Conservation (phyloP, 2,329 filamentous ascomycete genomes). For the Amylocarpus encephaloides region DNA sequence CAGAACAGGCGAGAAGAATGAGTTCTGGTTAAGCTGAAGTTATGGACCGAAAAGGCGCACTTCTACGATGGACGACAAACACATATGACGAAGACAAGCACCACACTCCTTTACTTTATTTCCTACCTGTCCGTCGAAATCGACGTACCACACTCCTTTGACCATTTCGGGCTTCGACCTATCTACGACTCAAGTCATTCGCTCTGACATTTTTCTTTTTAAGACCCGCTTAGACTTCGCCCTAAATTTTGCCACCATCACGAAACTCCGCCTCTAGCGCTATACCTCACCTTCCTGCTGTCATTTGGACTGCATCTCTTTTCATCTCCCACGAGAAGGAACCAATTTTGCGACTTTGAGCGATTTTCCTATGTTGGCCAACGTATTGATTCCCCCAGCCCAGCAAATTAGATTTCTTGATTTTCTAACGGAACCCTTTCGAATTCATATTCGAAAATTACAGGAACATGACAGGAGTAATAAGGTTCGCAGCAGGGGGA, state of each 20-base stretch:
- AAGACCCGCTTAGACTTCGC: slow-evolving; percentile 18
- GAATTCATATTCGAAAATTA: too few relatives aligned
- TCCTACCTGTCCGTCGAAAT: slow-evolving; percentile 22
- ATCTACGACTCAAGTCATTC: slow-evolving; percentile 12
- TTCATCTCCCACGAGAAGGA: neutral
- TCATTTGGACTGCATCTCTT: neutral
- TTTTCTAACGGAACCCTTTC: slow-evolving; percentile 1
- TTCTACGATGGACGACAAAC: slow-evolving; percentile 11
- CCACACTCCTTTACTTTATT: slow-evolving; percentile 29
- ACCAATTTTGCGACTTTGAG: slow-evolving; percentile 1
- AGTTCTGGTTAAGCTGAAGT: slow-evolving; percentile 19
- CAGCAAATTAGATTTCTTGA: slow-evolving; percentile 20
- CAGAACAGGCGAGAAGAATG: slow-evolving; percentile 43
- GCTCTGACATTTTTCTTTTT: slow-evolving; percentile 14
- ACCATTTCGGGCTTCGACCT: slow-evolving; percentile 24
- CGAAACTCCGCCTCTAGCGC: slow-evolving; percentile 1
- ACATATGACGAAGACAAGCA: slow-evolving; percentile 26
- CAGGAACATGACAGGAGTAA: too few relatives aligned
- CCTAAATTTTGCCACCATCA: slow-evolving; percentile 1
- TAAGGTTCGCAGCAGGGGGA: too few relatives aligned
- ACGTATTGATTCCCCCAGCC: slow-evolving; percentile 19
- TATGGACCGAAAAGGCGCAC: slow-evolving; percentile 2
- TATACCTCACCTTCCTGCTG: neutral
- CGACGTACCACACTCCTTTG: slow-evolving; percentile 29
- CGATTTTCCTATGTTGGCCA: slow-evolving; percentile 10